phyloP scores from a whole-genome alignment of 352 stramenopile genomes.

The Pythium diclinum region DNA sequence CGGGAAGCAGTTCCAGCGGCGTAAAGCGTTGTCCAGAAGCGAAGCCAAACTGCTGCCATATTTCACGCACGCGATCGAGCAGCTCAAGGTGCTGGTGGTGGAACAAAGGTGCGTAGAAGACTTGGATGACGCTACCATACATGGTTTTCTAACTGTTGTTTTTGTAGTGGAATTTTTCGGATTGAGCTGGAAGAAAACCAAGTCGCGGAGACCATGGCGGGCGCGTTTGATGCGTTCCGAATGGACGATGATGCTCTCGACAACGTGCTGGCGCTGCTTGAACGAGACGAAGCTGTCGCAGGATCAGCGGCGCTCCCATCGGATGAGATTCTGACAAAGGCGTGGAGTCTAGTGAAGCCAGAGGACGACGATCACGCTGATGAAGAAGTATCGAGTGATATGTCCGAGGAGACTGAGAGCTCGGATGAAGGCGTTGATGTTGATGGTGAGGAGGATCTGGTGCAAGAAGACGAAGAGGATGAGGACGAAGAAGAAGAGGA shows the following conservation, averaged over 20 bases:
- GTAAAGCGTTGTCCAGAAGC: constrained; percentile 46
- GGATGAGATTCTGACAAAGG: neutral
- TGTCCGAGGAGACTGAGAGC: neutral
- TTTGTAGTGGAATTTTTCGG: constrained; percentile 9
- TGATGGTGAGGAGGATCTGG: neutral
- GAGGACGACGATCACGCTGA: neutral
- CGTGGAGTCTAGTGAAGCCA: neutral
- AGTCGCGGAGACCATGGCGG: neutral
- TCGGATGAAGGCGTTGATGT: neutral
- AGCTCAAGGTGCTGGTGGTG: constrained; percentile 35
- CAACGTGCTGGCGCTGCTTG: constrained; percentile 11
- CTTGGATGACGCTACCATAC: neutral
- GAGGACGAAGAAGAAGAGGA: constrained; percentile 2
- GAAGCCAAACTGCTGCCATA: constrained; percentile 62
- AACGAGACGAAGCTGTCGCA: neutral
- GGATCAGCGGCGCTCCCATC: neutral
- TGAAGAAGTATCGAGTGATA: neutral
- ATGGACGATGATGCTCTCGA: constrained; percentile 13
- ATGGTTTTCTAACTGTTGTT: neutral
- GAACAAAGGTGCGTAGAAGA: constrained; percentile 18
- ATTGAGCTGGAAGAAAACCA: constrained; percentile 10
- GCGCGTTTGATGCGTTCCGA: constrained; percentile 1
- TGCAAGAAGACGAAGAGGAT: neutral
- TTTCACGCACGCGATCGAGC: constrained; percentile 60
- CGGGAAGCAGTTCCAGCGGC: constrained; percentile 50